Base-by-base conservation (phyloP, 2,329 filamentous ascomycete species). In the Pseudocercospora fuligena region DNA sequence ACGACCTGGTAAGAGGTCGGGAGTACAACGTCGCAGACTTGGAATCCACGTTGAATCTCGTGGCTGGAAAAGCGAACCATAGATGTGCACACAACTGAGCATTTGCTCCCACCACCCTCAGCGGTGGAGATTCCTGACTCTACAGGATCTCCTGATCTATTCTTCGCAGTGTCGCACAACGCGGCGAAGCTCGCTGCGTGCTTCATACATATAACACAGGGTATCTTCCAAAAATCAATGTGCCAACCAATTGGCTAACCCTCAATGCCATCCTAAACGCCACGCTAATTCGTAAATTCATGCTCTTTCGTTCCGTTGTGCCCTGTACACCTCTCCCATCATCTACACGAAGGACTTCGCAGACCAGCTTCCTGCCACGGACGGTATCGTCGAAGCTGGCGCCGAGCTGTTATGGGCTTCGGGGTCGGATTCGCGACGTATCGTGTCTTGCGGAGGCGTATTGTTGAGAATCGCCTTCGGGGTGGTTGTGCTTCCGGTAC, bases 261-360 rank as follows among this genome's bases (percentile, higher is more conserved):
- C 21, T 49, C 46, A 49, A 49, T 51, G 47, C 19, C 47, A 51
- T 25, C 21, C 47, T 27, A 56, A 56, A 56, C 51, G 51, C 51
- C 51, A 16, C 51, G 51, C 51, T 56, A 56, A 56, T 27, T 56
- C 51, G 25, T 54, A 19, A 27, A n/a, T n/a, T 19, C 51, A 25
- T 16, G 51, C 23, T 56, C 51, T 31, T 27, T 43, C 40, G 25
- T n/a, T 8, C 11, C 46, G n/a, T 49, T 27, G 16, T 12, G 19
- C 8, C 25, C 21, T 54, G 21, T 29, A 54, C 16, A 19, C 1
- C 51, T 56, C 23, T 9, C 5, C 58, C 11, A 16, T 23, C 54
- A 43, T 9, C 59, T 54, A 68, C 2, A 68, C 66, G 19, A 68
- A 68, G 11, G 66, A 68, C 2, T 58, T 61, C 14, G 66, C 66